Base-by-base conservation (phyloP, 2,329 filamentous ascomycete species). In the Corinectria fuckeliana region DNA sequence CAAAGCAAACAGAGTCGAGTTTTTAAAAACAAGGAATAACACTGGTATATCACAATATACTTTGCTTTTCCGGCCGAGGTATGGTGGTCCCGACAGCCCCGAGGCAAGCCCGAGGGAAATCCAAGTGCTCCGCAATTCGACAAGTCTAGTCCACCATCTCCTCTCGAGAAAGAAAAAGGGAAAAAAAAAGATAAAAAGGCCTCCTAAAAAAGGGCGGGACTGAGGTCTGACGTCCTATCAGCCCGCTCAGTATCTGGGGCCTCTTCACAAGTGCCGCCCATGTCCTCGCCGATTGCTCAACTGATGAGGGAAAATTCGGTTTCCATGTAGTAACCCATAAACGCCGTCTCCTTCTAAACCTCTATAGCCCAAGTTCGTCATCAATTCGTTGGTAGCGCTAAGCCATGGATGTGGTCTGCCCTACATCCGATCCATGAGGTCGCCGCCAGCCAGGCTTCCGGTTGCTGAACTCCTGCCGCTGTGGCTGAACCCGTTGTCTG, bases 381-480 rank as follows among this genome's bases (percentile, higher is more conserved):
- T 78, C 69, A 77, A 70, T 64, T 77, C 76, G 69, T 77, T 65
- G 59, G 67, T 68, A 65, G 67, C 64, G 68, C 68, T 56, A 63
- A 55, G 32, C 62, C 61, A 65, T 56, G 44, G 60, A 58, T 54
- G 62, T 53, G 65, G 58, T 58, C 62, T 67, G 55, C 63, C 45
- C 63, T 78, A 82, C 69, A 77, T 75, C 61, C 85, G 80, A 65
- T 89, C 87, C 72, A 84, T 83, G 56, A 91, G 78, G 71, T 91
- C 88, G 53, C 85, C 86, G 34, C 91, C 91, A 21, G 91, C 88
- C 60, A 95, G 81, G 67, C 92, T 96, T 71, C 89, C 92, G 44
- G 85, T 87, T 39, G 90, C 85, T 42, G 91, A 95, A 58, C 90
- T 93, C 66, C 88, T 88, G 53, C 91, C 91, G 62, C 91, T 93